phyloP scores from a whole-genome alignment of 2,329 filamentous ascomycete species.

The Allantophomopsis cytisporea region DNA sequence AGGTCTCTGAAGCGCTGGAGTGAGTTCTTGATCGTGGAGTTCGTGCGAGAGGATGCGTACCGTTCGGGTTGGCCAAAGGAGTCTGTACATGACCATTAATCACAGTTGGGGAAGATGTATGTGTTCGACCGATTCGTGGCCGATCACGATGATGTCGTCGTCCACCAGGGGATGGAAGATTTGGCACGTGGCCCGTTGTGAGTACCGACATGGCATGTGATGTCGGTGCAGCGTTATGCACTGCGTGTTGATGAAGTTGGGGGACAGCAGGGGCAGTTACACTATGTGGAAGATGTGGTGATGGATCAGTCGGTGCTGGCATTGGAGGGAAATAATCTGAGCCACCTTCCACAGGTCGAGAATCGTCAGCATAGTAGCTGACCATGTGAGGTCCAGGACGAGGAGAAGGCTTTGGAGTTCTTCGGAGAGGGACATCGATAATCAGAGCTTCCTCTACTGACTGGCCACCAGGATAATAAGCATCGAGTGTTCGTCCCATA shows the following conservation, averaged over 20 bases:
- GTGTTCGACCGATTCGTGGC: conserved; percentile 52
- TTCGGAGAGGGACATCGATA: conserved; percentile 69
- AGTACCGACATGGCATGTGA: conserved; percentile 67
- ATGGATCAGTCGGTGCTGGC: conserved; percentile 22
- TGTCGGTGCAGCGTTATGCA: conserved; percentile 12
- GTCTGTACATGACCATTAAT: conserved; percentile 22
- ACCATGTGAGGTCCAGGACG: conserved; percentile 31
- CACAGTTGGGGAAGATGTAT: conserved; percentile 71
- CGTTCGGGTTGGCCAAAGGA: conserved; percentile 9
- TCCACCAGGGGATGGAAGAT: conserved; percentile 71
- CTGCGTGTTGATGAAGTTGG: conserved; percentile 6
- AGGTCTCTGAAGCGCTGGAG: conserved; percentile 39
- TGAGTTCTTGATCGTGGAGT: conserved; percentile 40
- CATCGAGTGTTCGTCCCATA: conserved; percentile 64
- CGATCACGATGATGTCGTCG: conserved; percentile 42
- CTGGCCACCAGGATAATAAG: conserved; percentile 78
- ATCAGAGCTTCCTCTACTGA: conserved; percentile 77
- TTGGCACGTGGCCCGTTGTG: conserved; percentile 65
- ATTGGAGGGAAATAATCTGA: conserved; percentile 77
- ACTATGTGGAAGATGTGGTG: conserved; percentile 16
- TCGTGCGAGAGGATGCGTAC: conserved; percentile 19
- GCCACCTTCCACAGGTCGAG: conserved; percentile 50
- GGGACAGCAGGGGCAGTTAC: conserved; percentile 14
- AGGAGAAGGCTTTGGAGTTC: conserved; percentile 73
- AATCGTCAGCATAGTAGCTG: conserved; percentile 46